These are phyloP conservation scores for Flaveria robusta DNA, from an alignment of 129 eudicot genomes.

Conservation along the genomic window DNA sequence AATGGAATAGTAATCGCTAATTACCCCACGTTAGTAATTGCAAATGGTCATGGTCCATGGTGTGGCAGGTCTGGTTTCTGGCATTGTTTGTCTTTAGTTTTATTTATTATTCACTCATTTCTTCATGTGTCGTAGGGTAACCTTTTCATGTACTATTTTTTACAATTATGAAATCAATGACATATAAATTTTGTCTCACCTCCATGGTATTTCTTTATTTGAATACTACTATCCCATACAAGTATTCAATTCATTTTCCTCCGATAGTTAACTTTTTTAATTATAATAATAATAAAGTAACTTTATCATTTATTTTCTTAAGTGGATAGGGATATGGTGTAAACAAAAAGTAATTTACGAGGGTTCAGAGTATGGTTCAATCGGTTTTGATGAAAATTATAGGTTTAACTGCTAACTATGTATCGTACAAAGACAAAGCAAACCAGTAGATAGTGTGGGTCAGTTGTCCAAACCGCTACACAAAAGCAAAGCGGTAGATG, in stretches of 20 bases:
- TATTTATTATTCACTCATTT: constrained; percentile 1
- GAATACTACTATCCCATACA: constrained; percentile 2
- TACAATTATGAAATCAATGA: constrained; percentile 25
- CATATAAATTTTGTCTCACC: constrained; percentile 29
- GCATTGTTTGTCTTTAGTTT: neutral
- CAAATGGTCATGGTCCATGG: constrained; percentile 29
- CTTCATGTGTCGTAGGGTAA: constrained; percentile 31
- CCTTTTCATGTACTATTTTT: constrained; percentile 19
- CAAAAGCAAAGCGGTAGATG: too few relatives aligned
- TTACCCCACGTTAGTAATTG: neutral
- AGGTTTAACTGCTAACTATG: too few relatives aligned
- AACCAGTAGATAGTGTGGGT: too few relatives aligned
- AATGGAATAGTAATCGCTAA: neutral
- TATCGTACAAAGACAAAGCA: too few relatives aligned
- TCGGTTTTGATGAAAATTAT: too few relatives aligned
- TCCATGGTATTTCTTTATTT: neutral
- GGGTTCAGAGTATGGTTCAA: too few relatives aligned
- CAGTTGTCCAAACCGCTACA: too few relatives aligned
- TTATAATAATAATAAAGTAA: too few relatives aligned
- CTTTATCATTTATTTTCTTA: too few relatives aligned
- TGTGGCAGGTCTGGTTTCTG: constrained; percentile 22
- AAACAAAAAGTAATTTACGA: too few relatives aligned
- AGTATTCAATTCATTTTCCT: neutral
- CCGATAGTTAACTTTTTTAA: neutral
- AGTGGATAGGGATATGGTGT: too few relatives aligned